These are phyloP conservation scores for Malania oleifera DNA, from an alignment of 164 flowering plant species.

Conservation along the genomic window DNA sequence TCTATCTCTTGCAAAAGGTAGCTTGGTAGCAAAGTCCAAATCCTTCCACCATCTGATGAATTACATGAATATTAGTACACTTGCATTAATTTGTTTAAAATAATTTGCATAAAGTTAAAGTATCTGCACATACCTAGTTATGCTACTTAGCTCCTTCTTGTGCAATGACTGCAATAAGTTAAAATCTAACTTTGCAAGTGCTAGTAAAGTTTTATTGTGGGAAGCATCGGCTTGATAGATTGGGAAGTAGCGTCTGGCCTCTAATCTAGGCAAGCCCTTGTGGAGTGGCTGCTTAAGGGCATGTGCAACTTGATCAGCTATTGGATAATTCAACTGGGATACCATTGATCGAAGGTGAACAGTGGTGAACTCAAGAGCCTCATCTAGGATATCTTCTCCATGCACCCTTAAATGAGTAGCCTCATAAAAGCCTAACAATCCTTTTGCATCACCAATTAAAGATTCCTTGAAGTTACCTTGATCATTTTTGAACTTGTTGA, in stretches of 20 bases:
- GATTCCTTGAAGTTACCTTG: slow-evolving; percentile 32
- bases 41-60: slow-evolving; percentile 8
- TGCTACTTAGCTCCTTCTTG: slow-evolving; percentile 27
- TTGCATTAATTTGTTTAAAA: neutral
- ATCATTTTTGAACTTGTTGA: slow-evolving; percentile 34
- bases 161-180: slow-evolving; percentile 40
- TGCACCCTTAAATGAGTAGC: slow-evolving; percentile 36
- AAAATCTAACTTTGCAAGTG: slow-evolving; percentile 55
- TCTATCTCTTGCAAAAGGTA: too few species aligned
- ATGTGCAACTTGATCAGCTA: slow-evolving; percentile 22
- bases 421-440: slow-evolving; percentile 51
- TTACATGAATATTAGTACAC: too few species aligned
- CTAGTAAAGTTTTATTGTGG: slow-evolving; percentile 20
- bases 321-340: slow-evolving; percentile 4
- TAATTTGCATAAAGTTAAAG: neutral
- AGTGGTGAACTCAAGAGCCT: slow-evolving; percentile 35
- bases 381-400: slow-evolving; percentile 48
- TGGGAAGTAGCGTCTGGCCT: slow-evolving; percentile 31
- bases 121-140: slow-evolving; percentile 25
- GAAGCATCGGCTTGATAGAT: slow-evolving; percentile 24
- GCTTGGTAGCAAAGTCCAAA: too few species aligned
- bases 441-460: slow-evolving; percentile 19
- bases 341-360: slow-evolving; percentile 19
- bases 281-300: slow-evolving; percentile 32
- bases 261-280: slow-evolving; percentile 30